Evolutionary conservation across 2,329 filamentous ascomycete species (phyloP), one percentile per base, ranked within the genome.

Genomic region (Harringtonia lauricola): DNA sequence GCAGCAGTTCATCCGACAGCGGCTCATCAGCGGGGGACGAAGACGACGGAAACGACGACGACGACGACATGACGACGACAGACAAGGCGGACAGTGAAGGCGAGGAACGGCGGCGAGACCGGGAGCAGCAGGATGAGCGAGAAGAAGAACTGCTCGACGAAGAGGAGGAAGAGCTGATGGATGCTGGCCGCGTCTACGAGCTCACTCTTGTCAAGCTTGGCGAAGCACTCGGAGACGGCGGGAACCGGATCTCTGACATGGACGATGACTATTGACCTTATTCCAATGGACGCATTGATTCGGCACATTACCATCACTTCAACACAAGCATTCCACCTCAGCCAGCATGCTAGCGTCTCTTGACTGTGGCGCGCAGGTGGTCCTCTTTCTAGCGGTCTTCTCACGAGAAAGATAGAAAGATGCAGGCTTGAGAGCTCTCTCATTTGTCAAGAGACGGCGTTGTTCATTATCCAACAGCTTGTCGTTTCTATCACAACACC

Each of bases 111-210:
- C n/a, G n/a, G n/a, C n/a, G n/a, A n/a, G n/a, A n/a, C n/a, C n/a
- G n/a, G 3, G 44, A 48, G 2, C 4, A 56, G 0, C 57, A 58
- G 1, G 57, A 58, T 2, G 44, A 44, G 1, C 42, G 46, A 2
- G 45, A 19, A n/a, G n/a, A 19, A 26, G 37, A 39, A 14, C 3
- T 18, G 19, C 21, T 19, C 18, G 64, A 66, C 8, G 59, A 65
- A 4, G 62, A 65, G 2, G 54, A 47, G 1, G 44, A 47, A 4
- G 50, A 49, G 9, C 56, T 77, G 52, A 78, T 89, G 71, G 80
- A 83, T 50, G 76, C 84, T 40, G 85, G 80, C 1, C 73, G 72
- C 49, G 79, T 94, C 2, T 95, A 92, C 62, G 85, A 92, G 59
- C 74, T 74, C 53, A 92, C 86, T 0, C 75, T 94, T 51, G 73